phyloP scores from a whole-genome alignment of 2,329 filamentous ascomycete genomes.

The Mycosphaerelloides madeirae region DNA sequence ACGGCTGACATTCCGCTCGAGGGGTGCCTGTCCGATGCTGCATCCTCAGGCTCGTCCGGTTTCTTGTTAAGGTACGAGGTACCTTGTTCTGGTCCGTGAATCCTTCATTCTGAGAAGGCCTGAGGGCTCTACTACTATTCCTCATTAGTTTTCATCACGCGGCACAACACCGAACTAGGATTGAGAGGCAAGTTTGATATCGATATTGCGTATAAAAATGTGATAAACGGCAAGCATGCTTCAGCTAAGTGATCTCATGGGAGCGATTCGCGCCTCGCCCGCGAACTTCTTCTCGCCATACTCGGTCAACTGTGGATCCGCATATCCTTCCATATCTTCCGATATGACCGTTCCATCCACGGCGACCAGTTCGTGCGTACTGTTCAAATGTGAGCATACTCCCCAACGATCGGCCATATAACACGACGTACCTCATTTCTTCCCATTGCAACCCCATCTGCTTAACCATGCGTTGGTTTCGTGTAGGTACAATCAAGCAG shows the following conservation, averaged over 20 bases:
- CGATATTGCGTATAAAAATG: background rate
- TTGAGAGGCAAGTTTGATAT: too few species aligned
- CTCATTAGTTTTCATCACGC: too few species aligned
- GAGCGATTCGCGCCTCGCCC: background rate
- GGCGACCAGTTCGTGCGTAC: background rate
- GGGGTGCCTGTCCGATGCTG: too few species aligned
- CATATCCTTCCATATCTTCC: slow-evolving; percentile 1
- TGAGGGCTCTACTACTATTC: too few species aligned
- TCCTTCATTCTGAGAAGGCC: too few species aligned
- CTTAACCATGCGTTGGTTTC: slow-evolving; percentile 34
- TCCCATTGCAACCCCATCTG: slow-evolving; percentile 31
- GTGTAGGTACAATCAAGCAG: slow-evolving; percentile 38
- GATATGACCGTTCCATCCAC: slow-evolving; percentile 2
- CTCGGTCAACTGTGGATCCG: background rate
- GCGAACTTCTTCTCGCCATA: slow-evolving; percentile 1
- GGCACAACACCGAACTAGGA: too few species aligned
- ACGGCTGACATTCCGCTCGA: too few species aligned
- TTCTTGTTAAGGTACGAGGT: too few species aligned
- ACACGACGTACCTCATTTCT: slow-evolving; percentile 16
- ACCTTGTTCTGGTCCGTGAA: too few species aligned
- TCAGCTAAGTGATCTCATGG: background rate
- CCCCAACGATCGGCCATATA: background rate
- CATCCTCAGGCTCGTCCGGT: too few species aligned
- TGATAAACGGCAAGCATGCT: background rate
- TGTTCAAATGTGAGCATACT: background rate